A percentile compares a stretch with the other conserved stretches of the same genome.
Conservation (phyloP, 176 grass and related monocot genomes). For the Lolium multiflorum region DNA sequence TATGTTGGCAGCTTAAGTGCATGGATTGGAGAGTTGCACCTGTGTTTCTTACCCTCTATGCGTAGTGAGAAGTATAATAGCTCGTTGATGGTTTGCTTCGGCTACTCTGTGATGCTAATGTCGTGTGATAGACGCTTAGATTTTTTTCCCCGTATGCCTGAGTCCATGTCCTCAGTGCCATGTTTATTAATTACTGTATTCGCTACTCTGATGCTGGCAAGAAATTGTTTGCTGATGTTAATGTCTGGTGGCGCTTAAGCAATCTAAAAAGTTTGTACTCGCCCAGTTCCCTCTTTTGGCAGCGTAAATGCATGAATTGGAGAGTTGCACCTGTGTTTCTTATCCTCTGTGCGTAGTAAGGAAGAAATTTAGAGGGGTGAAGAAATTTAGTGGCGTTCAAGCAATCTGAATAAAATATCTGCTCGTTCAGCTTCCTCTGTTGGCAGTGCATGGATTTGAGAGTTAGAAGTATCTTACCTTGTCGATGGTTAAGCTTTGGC, state of each 20-base stretch:
- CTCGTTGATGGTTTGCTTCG: background rate
- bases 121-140: too few species aligned
- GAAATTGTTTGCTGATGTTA: constrained; percentile 29
- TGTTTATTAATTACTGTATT: too few species aligned
- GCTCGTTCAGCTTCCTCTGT: background rate
- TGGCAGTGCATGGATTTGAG: background rate
- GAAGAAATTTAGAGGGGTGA: too few species aligned
- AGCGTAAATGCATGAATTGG: background rate
- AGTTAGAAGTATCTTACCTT: background rate
- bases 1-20: background rate
- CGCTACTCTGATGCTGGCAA: constrained; percentile 31
- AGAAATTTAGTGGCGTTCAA: background rate
- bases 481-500: too few species aligned
- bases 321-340: background rate
- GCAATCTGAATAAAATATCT: background rate
- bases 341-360: background rate
- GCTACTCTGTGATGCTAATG: too few species aligned
- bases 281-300: background rate
- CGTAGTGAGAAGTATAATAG: background rate
- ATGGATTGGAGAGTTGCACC: background rate
- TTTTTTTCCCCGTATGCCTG: too few species aligned
- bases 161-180: too few species aligned
- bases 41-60: background rate
- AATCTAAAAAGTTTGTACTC: background rate
- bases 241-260: background rate